A percentile compares a stretch with the other conserved stretches of the same genome.
phyloP scores from a whole-genome alignment of 495 filamentous ascomycete genomes.

The Letharia columbiana region DNA sequence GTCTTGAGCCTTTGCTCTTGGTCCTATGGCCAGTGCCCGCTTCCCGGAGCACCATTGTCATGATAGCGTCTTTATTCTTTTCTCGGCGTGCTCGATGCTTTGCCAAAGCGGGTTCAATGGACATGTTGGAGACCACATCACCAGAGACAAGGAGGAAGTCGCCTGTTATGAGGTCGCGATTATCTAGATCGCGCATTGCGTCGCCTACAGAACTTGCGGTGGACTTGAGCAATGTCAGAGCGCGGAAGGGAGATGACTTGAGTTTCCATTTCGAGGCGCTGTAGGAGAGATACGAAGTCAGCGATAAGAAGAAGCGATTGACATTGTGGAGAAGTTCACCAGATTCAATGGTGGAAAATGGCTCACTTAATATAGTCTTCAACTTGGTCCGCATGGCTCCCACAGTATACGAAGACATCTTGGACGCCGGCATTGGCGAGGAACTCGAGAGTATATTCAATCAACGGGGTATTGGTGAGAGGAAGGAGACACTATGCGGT shows the following conservation, averaged over 20 bases:
- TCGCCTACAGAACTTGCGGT: slow-evolving; percentile 84
- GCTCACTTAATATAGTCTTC: slow-evolving; percentile 70
- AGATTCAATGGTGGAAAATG: background rate
- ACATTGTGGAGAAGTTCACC: background rate
- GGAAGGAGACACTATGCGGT: slow-evolving; percentile 71
- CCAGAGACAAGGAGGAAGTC: slow-evolving; percentile 92
- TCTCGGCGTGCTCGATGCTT: slow-evolving; percentile 73
- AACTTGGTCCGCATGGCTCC: slow-evolving; percentile 79
- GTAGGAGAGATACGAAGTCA: background rate
- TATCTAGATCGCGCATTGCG: slow-evolving; percentile 89
- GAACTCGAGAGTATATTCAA: slow-evolving; percentile 97
- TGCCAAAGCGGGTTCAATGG: slow-evolving; percentile 68
- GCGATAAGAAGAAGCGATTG: background rate
- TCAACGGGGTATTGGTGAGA: slow-evolving; percentile 84
- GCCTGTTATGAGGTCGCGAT: slow-evolving; percentile 71
- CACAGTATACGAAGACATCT: slow-evolving; percentile 86
- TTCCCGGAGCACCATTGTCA: slow-evolving; percentile 89
- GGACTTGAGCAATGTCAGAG: slow-evolving; percentile 77
- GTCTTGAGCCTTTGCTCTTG: slow-evolving; percentile 61
- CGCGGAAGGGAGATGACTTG: slow-evolving; percentile 71
- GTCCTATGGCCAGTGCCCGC: slow-evolving; percentile 66
- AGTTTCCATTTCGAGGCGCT: slow-evolving; percentile 62
- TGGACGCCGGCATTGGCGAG: slow-evolving; percentile 87
- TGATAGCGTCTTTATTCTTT: slow-evolving; percentile 88
- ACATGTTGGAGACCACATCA: slow-evolving; percentile 86